Evolutionary conservation across 371 early-diverging fungal species (phyloP).

Genomic region (Syncephalis plumigaleata): DNA sequence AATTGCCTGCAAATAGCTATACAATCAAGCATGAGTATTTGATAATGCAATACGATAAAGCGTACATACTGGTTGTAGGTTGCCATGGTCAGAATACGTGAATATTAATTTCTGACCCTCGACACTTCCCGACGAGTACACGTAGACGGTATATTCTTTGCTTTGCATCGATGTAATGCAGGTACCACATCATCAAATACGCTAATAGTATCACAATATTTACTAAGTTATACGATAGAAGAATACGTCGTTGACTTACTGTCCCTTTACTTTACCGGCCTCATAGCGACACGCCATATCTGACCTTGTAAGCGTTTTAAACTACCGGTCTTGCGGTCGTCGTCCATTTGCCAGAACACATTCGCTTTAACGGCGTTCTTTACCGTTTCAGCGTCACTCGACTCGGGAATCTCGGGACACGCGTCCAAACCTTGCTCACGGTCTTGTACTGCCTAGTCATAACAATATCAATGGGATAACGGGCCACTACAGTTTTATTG

Average conservation of each 20-base stretch:
- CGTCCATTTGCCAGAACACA: conserved; percentile 65
- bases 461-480: not conserved
- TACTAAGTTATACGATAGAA: not conserved
- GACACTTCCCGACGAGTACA: conserved; percentile 89
- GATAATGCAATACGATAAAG: not conserved
- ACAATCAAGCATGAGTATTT: conserved; percentile 1
- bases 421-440: not conserved
- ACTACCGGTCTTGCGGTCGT: conserved; percentile 72
- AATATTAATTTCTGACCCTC: conserved; percentile 84
- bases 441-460: not conserved
- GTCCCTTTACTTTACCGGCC: conserved; percentile 51
- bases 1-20: conserved; percentile 68
- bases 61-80: conserved; percentile 37
- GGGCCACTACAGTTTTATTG: not conserved
- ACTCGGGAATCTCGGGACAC: not conserved
- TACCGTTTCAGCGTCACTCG: conserved; percentile 21
- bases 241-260: conserved; percentile 23
- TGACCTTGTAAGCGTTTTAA: conserved; percentile 86
- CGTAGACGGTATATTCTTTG: conserved; percentile 47
- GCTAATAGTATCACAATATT: conserved; percentile 18
- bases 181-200: conserved; percentile 73
- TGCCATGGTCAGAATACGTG: conserved; percentile 63
- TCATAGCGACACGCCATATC: conserved; percentile 86
- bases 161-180: conserved; percentile 47
- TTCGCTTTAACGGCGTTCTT: conserved; percentile 41